Base-by-base conservation (phyloP, 768 basidiomycete species). In the Boletus vermiculosoides region DNA sequence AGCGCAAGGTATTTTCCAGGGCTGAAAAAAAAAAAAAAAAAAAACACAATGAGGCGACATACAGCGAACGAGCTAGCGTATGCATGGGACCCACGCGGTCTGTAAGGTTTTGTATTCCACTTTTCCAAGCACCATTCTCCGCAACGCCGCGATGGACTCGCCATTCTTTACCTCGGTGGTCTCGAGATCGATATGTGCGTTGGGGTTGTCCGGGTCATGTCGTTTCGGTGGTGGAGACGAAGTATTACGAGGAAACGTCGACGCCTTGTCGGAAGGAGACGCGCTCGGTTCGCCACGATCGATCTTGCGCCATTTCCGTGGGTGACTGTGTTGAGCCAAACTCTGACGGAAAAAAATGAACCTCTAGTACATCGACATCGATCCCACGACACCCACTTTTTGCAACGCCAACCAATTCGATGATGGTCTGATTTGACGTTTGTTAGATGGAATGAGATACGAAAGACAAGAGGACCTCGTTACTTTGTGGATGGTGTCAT, bases 361-460 rank as follows among this genome's bases (percentile, higher is more conserved):
- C 3, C 9, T 2, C 18, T 10, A 1, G 11, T 23, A 30, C 50
- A 40, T 53, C 47, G 34, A 54, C 57, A 57, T 45, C 39, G 33
- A 34, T 13, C 12, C 22, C 3, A 6, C 1, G 15, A 34, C 1
- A 33, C 71, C 34, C 50, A 84, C 85, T 71, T 83, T 81, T 61
- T 80, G 76, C 44, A 86, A 65, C 1, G 79, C 76, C 16, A 82
- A 63, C 86, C 86, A 86, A 65, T 86, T 67, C 22, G 82, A 79
- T 12, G 84, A 85, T 1, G 83, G 74, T 11, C 54, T 57, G 30
- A 6, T 28, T 37, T 15, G 12, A 5, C 1, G 33, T 48, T 44
- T 50, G 58, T 69, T 33, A 51, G 53, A 50, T 30, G 47, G 40
- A 37, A 39, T 5, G 10, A 46, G n/a, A 34, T 18, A 25, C 12